These are phyloP conservation scores for Begonia fuchsioides DNA, from an alignment of 306 rosid species.

Conservation along the genomic window DNA sequence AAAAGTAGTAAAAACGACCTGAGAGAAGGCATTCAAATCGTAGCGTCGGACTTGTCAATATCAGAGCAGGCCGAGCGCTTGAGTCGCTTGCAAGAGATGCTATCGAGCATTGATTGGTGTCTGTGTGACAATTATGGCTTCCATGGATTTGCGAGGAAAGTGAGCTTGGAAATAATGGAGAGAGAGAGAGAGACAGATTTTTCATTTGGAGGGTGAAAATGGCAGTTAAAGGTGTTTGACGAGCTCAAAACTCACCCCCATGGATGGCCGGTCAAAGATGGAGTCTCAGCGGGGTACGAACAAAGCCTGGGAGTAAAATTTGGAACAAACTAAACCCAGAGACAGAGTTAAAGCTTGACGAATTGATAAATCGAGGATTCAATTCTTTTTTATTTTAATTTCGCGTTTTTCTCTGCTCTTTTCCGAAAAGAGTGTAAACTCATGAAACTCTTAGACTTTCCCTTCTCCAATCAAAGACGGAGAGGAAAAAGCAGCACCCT, in stretches of 20 bases:
- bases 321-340: not conserved
- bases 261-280: not conserved
- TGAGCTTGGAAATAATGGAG: slow-evolving; percentile 8
- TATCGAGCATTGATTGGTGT: slow-evolving; percentile 8
- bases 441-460: slow-evolving; percentile 62
- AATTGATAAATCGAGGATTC: slow-evolving; percentile 38
- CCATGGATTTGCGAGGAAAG: slow-evolving; percentile 23
- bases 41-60: slow-evolving; percentile 15
- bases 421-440: slow-evolving; percentile 18
- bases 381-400: slow-evolving; percentile 7
- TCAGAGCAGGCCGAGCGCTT: slow-evolving; percentile 9
- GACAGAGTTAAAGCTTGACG: slow-evolving; percentile 19
- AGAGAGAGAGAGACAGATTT: not conserved
- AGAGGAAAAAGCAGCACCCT: not conserved
- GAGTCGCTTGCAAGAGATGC: slow-evolving; percentile 35
- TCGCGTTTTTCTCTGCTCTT: not conserved
- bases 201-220: slow-evolving; percentile 24
- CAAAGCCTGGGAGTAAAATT: not conserved
- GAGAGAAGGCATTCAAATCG: slow-evolving; percentile 14
- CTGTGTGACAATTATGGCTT: not conserved
- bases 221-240: slow-evolving; percentile 46
- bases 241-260: slow-evolving; percentile 7
- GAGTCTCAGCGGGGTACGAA: not conserved
- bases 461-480: slow-evolving; percentile 48
- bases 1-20: slow-evolving; percentile 29